Evolutionary conservation across 164 flowering plant genomes (phyloP).

Genomic region (Houttuynia cordata): DNA sequence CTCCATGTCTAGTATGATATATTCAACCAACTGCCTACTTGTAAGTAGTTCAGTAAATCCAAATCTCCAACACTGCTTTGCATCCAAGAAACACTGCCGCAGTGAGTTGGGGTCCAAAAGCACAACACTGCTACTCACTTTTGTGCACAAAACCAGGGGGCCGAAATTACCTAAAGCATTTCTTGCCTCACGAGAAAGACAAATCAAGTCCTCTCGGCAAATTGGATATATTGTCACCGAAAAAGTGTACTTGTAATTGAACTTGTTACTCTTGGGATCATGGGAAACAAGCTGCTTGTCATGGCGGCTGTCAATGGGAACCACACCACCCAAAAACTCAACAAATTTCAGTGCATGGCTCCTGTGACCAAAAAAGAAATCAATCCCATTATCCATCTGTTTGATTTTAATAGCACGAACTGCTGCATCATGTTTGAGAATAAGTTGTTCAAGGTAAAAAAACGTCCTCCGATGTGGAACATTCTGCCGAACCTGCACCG

Average conservation of each 20-base stretch:
- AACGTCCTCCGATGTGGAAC: slow-evolving; percentile 56
- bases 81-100: slow-evolving; percentile 41
- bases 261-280: slow-evolving; percentile 43
- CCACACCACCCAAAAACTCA: slow-evolving; percentile 45
- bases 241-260: slow-evolving; percentile 46
- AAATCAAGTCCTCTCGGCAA: slow-evolving; percentile 59
- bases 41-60: slow-evolving; percentile 39
- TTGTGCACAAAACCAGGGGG: slow-evolving; percentile 56
- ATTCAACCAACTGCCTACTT: slow-evolving; percentile 53
- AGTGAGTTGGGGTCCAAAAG: slow-evolving; percentile 49
- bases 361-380: slow-evolving; percentile 46
- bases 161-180: slow-evolving; percentile 45
- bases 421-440: slow-evolving; percentile 58
- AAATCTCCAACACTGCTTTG: slow-evolving; percentile 49
- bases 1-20: slow-evolving; percentile 43
- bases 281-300: slow-evolving; percentile 57
- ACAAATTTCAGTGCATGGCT: slow-evolving; percentile 51
- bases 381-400: slow-evolving; percentile 54
- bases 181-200: slow-evolving; percentile 46
- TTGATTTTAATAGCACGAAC: slow-evolving; percentile 36
- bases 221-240: slow-evolving; percentile 54
- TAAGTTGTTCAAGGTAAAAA: slow-evolving; percentile 53
- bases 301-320: slow-evolving; percentile 27
- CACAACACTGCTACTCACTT: slow-evolving; percentile 39
- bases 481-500: slow-evolving; percentile 53